Base-by-base conservation (phyloP, 768 basidiomycete genomes). In the Phanerodontia chrysosporium region DNA sequence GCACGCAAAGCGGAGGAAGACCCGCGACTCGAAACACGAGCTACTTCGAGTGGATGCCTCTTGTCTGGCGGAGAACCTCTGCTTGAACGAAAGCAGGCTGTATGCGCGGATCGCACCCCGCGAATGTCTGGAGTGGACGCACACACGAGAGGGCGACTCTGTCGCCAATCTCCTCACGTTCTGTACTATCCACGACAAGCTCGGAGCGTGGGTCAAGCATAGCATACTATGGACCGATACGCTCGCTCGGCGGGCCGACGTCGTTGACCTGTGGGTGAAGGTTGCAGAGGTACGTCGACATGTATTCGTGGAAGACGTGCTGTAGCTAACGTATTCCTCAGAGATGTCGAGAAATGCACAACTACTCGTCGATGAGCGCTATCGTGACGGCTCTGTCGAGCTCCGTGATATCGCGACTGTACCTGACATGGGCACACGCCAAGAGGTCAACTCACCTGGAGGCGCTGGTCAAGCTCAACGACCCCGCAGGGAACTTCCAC, bases 1-100 rank as follows among this genome's bases (percentile, higher is more conserved):
- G 24, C 60, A 51, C 45, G 64, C 66, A 18, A 68, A 63, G 21
- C 63, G 70, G 32, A 75, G 72, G 61, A 82, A 79, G 64, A 74
- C 76, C 22, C 83, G 80, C 64, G 67, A 76, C 3, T 78, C 80
- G 58, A 84, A 79, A 67, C 78, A 82, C 63, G 88, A 89, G 51
- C 70, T 95, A 18, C 68, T 83, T 13, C 81, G 83, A 63, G 76
- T 89, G 59, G 85, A 90, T 64, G 79, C 90, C 1, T 67, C 79
- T 22, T 83, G 87, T 57, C 66, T 96, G 32, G 92, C 92, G 0
- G 84, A 92, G 45, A 92, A 95, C 65, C 76, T 96, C 45, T 85
- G 87, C n/a, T 73, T 95, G 46, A 75, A 85, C 61, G 91, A 95
- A 69, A 83, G 80, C 57, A 73, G 78, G 36, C 75, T 86, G 6